These are phyloP conservation scores for Nothophoma quercina DNA, from an alignment of 2,329 filamentous ascomycete species.

Conservation along the genomic window DNA sequence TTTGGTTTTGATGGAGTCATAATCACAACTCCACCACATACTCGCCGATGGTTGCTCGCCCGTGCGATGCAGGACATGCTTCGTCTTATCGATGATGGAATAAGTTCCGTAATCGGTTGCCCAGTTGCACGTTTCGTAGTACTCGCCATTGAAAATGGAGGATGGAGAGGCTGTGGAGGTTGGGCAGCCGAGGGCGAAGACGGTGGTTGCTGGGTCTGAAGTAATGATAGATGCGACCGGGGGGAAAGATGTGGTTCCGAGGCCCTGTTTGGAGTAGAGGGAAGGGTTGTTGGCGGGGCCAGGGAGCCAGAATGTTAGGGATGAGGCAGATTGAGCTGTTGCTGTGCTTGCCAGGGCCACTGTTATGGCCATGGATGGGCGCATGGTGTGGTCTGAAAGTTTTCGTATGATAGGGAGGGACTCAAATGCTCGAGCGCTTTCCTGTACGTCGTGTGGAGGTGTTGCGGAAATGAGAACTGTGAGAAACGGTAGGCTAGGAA, in stretches of 20 bases:
- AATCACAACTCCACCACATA: conserved; percentile 12
- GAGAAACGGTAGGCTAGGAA: not conserved
- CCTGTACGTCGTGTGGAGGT: too few species aligned
- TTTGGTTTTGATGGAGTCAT: not conserved
- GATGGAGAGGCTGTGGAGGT: not conserved
- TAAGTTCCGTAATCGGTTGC: not conserved
- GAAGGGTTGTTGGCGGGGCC: conserved; percentile 4
- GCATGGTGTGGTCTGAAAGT: too few species aligned
- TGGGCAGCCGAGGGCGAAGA: conserved; percentile 12
- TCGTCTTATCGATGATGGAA: conserved; percentile 1
- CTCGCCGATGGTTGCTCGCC: not conserved
- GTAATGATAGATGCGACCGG: conserved; percentile 13
- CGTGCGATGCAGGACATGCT: not conserved
- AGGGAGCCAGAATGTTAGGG: conserved; percentile 7
- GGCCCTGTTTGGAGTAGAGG: not conserved
- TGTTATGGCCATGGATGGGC: not conserved
- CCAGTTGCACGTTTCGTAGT: not conserved
- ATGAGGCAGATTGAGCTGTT: not conserved
- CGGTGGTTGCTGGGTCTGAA: conserved; percentile 6
- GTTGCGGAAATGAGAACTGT: not conserved
- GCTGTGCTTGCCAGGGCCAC: not conserved
- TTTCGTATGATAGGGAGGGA: too few species aligned
- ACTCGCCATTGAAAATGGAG: not conserved
- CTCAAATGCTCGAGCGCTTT: too few species aligned
- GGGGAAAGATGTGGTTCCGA: not conserved